Base-by-base conservation (phyloP, 2,329 filamentous ascomycete genomes). In the Pezicula carpinea region DNA sequence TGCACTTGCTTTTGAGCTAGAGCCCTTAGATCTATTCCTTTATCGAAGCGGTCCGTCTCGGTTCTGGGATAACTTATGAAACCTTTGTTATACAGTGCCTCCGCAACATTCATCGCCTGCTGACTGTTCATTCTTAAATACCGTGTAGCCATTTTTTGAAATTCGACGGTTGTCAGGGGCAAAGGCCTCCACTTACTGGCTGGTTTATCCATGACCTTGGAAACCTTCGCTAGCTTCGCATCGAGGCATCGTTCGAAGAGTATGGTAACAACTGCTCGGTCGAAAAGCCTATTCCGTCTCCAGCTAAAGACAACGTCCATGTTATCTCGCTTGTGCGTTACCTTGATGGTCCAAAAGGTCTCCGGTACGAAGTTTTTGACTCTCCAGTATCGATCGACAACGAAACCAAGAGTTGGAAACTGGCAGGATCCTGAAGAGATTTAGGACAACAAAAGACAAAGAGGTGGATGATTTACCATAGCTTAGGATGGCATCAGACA, bases 21-120 rank as follows among this genome's bases (percentile, higher is more conserved):
- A 18, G 76, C 79, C 52, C 79, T 81, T 17, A 99, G 75, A 62
- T 97, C 85, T 72, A 97, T 96, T 4, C 79, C 92, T 59, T 81
- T 82, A 60, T 96, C 91, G 61, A 97, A 99, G 26, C 92, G 87
- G 65, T 99, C 93, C 0, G 93, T 99, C 66, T 99, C 93, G 0
- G 93, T 99, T 67, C 93, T 83, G 1, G 93, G 93, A 66, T 99
- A 99, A 66, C 91, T 96, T 67, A 99, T 96, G 69, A 91, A 97
- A 0, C 93, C 93, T 65, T 87, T 90, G 40, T 90, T 91, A 71
- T 99, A 99, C 2, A 99, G 78, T 5, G 74, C 73, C 66, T 99
- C 93, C 4, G 93, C 93, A 19, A 85, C 75, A 41, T 77, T 85
- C 91, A 99, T 96, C 38, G 95, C 89, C 50, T 85, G 79, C 58